phyloP scores from a whole-genome alignment of 108 stramenopile genomes.

The Cylindrotheca closterium region DNA sequence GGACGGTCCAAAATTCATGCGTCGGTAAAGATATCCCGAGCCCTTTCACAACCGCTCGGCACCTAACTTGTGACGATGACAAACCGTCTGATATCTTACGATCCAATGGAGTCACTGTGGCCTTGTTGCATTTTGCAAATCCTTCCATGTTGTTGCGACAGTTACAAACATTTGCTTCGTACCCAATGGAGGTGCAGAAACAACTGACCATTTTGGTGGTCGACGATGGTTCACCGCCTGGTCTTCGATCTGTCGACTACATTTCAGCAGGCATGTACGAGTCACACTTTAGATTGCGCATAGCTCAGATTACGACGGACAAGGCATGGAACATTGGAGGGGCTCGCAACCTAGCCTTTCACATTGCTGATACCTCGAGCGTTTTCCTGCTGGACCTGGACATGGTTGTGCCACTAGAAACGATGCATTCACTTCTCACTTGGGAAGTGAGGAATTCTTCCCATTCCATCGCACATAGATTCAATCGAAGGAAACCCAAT shows the following conservation, averaged over 20 bases:
- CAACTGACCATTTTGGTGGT: conserved; percentile 15
- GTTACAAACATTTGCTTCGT: conserved; percentile 18
- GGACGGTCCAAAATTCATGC: not conserved
- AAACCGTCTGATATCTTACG: conserved; percentile 2
- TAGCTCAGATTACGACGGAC: conserved; percentile 18
- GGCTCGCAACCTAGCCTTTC: conserved; percentile 32
- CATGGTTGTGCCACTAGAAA: conserved; percentile 16
- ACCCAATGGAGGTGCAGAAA: conserved; percentile 14
- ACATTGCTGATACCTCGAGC: conserved; percentile 16
- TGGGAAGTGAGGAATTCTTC: conserved; percentile 5
- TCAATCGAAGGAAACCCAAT: conserved; percentile 16
- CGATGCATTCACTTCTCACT: conserved; percentile 9
- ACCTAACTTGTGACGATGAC: conserved; percentile 6
- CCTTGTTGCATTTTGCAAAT: conserved; percentile 25
- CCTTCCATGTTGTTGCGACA: conserved; percentile 28
- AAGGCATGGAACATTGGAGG: conserved; percentile 31
- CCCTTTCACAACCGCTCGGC: not conserved
- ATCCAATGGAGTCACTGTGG: conserved; percentile 21
- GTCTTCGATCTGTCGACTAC: conserved; percentile 18
- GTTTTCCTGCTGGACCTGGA: conserved; percentile 25
- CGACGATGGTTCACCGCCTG: conserved; percentile 27
- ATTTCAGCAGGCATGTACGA: not conserved
- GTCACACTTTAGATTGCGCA: conserved; percentile 3
- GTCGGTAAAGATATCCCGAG: conserved; percentile 3
- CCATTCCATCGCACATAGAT: conserved; percentile 19